Evolutionary conservation across 495 filamentous ascomycete genomes (phyloP).

Genomic region (Annulohypoxylon maeteangense): DNA sequence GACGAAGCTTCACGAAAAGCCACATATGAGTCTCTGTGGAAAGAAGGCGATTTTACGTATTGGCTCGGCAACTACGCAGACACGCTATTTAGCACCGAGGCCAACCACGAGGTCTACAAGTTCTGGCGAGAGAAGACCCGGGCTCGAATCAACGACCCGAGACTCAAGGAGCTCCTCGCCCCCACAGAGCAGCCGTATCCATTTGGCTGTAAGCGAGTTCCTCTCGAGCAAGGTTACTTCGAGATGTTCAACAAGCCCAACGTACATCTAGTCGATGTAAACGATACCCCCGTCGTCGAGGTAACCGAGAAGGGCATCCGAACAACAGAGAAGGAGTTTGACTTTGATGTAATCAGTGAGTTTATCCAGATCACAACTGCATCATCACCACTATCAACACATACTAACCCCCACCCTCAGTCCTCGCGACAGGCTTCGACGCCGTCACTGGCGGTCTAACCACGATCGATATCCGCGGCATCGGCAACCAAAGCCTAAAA

Average conservation of each 20-base stretch:
- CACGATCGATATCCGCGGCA: slow-evolving; percentile 57
- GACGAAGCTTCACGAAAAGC: slow-evolving; percentile 56
- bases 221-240: slow-evolving; percentile 66
- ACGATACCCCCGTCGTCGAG: slow-evolving; percentile 58
- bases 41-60: slow-evolving; percentile 61
- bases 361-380: slow-evolving; percentile 55
- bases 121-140: slow-evolving; percentile 68
- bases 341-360: slow-evolving; percentile 61
- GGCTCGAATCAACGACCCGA: slow-evolving; percentile 60
- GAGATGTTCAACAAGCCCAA: slow-evolving; percentile 66
- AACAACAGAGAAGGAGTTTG: slow-evolving; percentile 51
- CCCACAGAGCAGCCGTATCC: slow-evolving; percentile 62
- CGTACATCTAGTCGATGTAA: slow-evolving; percentile 65
- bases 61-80: slow-evolving; percentile 64
- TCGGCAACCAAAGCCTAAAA: slow-evolving; percentile 50
- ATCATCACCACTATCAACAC: slow-evolving; percentile 11
- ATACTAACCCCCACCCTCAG: slow-evolving; percentile 36
- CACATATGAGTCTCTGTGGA: slow-evolving; percentile 60
- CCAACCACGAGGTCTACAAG: slow-evolving; percentile 62
- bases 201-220: slow-evolving; percentile 66
- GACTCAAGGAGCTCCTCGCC: slow-evolving; percentile 63
- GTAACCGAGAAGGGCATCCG: slow-evolving; percentile 59
- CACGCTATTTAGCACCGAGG: slow-evolving; percentile 53
- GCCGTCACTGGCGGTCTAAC: slow-evolving; percentile 62
- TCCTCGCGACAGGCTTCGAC: slow-evolving; percentile 66